Evolutionary conservation across 441 rosid species (phyloP), one percentile per base, ranked within the genome.

Genomic region (Francoa sonchifolia): DNA sequence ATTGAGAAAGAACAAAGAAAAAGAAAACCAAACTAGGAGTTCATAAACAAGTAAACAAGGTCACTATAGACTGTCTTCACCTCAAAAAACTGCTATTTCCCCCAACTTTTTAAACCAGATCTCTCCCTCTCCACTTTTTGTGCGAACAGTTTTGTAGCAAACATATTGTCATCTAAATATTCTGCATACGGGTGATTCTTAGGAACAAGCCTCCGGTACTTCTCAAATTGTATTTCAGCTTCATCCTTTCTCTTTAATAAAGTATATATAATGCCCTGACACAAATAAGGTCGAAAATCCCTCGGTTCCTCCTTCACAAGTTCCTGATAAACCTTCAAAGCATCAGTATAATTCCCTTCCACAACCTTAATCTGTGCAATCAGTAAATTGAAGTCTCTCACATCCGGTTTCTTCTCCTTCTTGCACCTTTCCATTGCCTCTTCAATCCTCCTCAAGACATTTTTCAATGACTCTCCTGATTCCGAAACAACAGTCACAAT

Each of bases 251-350:
- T 77, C 69, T 67, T 74, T 78, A 73, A 16, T 65, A 89, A 44
- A 6, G 86, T 65, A 37, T 84, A 85, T 6, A 89, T 69, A 33
- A 89, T 64, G 31, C 94, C 94, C 50, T 77, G 84, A 39, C 95
- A 89, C 35, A 89, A 58, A 48, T 85, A 85, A 0, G 97, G 97
- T 63, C 94, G 71, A 41, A 79, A 89, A 58, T 89, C 98, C 55
- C 59, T 72, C 0, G 94, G 95, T 46, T 84, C 95, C 61, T 89
- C 95, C 46, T 64, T 79, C 47, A 66, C 94, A 33, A 89, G 52
- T 38, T 73, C 80, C 42, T 77, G 71, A 27, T 89, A 84, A 62
- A 82, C 72, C 58, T 71, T 73, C 69, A 89, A 54, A 8, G 97
- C 95, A 49, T 77, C 94, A 0, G 6, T 11, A 21, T 68, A 73